phyloP scores from a whole-genome alignment of 371 early-diverging fungal genomes.

The Syncephalastrum monosporum region DNA sequence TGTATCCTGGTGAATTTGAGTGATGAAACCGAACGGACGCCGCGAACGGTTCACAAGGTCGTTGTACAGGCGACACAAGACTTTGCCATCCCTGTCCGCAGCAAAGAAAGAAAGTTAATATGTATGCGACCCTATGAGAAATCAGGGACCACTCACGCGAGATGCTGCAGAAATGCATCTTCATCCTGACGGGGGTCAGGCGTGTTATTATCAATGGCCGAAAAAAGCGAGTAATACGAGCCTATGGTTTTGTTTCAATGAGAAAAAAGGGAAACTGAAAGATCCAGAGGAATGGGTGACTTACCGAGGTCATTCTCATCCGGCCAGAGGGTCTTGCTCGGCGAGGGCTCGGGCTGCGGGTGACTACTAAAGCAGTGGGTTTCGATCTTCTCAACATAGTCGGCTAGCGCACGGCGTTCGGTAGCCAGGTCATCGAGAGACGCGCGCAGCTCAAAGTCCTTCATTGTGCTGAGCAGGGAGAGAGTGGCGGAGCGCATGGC shows the following conservation, averaged over 20 bases:
- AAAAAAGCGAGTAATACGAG: too few species aligned
- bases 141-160: slow-evolving; percentile 33
- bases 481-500: slow-evolving; percentile 36
- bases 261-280: too few species aligned
- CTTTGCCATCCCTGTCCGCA: slow-evolving; percentile 50
- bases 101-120: slow-evolving; percentile 1
- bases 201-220: slow-evolving; percentile 6
- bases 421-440: slow-evolving; percentile 18
- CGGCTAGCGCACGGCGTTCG: slow-evolving; percentile 32
- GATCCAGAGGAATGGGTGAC: too few species aligned
- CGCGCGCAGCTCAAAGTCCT: slow-evolving; percentile 29
- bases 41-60: slow-evolving; percentile 54
- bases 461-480: slow-evolving; percentile 33
- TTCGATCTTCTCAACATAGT: slow-evolving; percentile 20
- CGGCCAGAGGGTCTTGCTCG: too few species aligned
- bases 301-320: too few species aligned
- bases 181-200: slow-evolving; percentile 46
- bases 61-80: slow-evolving; percentile 57
- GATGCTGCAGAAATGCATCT: slow-evolving; percentile 38
- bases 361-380: too few species aligned
- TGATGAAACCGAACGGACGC: slow-evolving; percentile 63
- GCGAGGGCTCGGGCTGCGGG: too few species aligned
- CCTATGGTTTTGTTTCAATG: too few species aligned
- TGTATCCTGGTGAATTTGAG: slow-evolving; percentile 58
- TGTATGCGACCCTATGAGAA: neutral